Evolutionary conservation across 768 basidiomycete species (phyloP).

Genomic region (Candolleomyces aberdarensis): DNA sequence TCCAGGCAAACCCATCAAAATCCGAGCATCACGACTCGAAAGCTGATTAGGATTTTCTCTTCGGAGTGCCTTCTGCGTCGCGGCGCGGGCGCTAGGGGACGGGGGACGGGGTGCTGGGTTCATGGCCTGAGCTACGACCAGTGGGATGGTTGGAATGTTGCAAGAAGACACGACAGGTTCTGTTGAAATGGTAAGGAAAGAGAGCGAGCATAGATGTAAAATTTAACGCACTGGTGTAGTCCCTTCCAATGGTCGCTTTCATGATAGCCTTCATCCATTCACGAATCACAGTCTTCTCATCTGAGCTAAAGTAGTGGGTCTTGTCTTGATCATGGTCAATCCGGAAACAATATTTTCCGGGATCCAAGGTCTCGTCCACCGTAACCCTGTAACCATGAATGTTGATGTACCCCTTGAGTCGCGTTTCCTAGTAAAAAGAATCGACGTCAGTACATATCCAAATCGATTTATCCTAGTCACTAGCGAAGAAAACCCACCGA

Average conservation of each 20-base stretch:
- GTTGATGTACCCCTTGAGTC: conserved; percentile 95
- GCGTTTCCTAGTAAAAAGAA: conserved; percentile 62
- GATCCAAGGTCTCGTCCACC: conserved; percentile 87
- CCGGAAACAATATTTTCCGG: conserved; percentile 93
- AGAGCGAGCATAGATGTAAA: conserved; percentile 10
- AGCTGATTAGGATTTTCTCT: conserved; percentile 84
- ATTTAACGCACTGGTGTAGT: conserved; percentile 73
- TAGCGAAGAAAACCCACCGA: conserved; percentile 33
- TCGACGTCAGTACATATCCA: not conserved
- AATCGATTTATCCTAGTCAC: not conserved
- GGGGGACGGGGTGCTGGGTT: conserved; percentile 94
- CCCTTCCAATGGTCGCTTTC: conserved; percentile 96
- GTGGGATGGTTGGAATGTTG: conserved; percentile 94
- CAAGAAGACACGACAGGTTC: conserved; percentile 95
- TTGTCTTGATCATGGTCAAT: conserved; percentile 87
- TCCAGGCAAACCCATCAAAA: conserved; percentile 61
- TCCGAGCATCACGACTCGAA: conserved; percentile 73
- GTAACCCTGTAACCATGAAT: conserved; percentile 90
- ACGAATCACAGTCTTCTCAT: conserved; percentile 80
- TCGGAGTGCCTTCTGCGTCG: conserved; percentile 82
- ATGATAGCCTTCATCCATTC: conserved; percentile 99
- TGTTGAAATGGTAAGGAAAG: conserved; percentile 23
- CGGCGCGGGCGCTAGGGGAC: conserved; percentile 82
- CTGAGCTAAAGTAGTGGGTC: conserved; percentile 88
- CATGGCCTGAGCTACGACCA: conserved; percentile 95